Evolutionary conservation across 108 stramenopile genomes (phyloP), one percentile per base, ranked within the genome.

Genomic region (Parmales sp.): DNA sequence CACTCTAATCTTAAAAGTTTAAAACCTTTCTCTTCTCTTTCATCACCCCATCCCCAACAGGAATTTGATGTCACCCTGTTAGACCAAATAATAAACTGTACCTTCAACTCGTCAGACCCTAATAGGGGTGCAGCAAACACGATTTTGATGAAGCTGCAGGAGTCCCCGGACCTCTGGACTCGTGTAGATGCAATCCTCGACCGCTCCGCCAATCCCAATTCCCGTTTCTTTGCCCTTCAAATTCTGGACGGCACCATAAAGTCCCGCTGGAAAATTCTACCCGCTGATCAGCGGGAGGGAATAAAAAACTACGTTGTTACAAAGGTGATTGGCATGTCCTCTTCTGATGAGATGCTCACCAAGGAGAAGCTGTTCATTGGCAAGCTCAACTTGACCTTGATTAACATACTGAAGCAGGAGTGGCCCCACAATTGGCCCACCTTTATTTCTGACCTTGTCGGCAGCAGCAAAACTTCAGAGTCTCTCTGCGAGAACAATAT

Each of bases 381-480:
- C 34, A 93, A 96, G 71, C 80, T 98, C 39, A 97, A 99, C 74
- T 83, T 95, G 38, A 95, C 96, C 22, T 86, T 99, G 1, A 95
- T 99, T 20, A 85, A 93, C 71, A 93, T 99, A 46, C 83, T 99
- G 63, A 99, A 99, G 83, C 96, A 98, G 65, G 99, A 99, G 79
- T 99, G 99, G 99, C 99, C 99, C 16, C 96, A 99, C 88, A 97
- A 98, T 76, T 99, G 99, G 99, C 95, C 95, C 22, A 72, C 83
- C 73, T 99, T 99, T 77, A 98, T 99, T 74, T 69, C 82, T 38
- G 97, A 99, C 74, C 88, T 99, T 8, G 93, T 95, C 0, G 95
- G 88, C 9, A 78, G 80, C 34, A 89, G 87, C 66, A 89, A 91
- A 67, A 91, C 88, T 11, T 81, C 80, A 8, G 95, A 96, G 74